Evolutionary conservation across 2,329 filamentous ascomycete species (phyloP).

Genomic region (Curvularia hawaiiensis): DNA sequence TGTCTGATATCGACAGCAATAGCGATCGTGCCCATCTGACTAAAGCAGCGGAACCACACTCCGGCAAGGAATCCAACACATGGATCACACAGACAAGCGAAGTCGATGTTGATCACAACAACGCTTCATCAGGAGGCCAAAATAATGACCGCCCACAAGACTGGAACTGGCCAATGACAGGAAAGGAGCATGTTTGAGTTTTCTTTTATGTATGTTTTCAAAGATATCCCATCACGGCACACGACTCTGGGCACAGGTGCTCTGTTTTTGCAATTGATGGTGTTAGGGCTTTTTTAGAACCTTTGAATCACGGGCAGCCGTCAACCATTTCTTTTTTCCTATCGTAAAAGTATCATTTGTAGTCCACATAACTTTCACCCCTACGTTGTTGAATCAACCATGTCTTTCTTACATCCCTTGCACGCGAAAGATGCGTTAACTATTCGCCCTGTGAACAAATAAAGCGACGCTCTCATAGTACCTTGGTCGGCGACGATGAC

Average conservation of each 20-base stretch:
- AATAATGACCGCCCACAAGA: slow-evolving; percentile 10
- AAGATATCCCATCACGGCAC: not conserved
- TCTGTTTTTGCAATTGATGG: not conserved
- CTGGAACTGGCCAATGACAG: slow-evolving; percentile 12
- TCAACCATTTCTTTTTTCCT: not conserved
- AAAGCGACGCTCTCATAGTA: not conserved
- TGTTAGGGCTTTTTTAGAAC: not conserved
- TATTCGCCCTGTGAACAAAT: not conserved
- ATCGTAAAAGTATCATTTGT: not conserved
- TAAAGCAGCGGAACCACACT: not conserved
- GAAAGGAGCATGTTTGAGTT: slow-evolving; percentile 20
- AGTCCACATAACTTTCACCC: not conserved
- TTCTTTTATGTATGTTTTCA: not conserved
- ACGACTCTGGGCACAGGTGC: not conserved
- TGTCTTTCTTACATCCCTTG: not conserved
- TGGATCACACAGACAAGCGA: slow-evolving; percentile 15
- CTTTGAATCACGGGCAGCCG: not conserved
- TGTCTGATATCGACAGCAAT: slow-evolving; percentile 27
- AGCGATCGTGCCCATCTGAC: slow-evolving; percentile 10
- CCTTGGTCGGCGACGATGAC: not conserved
- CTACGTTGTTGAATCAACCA: not conserved
- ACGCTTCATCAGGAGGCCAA: slow-evolving; percentile 1
- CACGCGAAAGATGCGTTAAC: not conserved
- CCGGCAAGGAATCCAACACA: slow-evolving; percentile 7
- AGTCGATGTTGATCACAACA: slow-evolving; percentile 5